A percentile compares a stretch with the other conserved stretches of the same genome.
Conservation (phyloP, 306 rosid species). For the Carpinus fangiana region DNA sequence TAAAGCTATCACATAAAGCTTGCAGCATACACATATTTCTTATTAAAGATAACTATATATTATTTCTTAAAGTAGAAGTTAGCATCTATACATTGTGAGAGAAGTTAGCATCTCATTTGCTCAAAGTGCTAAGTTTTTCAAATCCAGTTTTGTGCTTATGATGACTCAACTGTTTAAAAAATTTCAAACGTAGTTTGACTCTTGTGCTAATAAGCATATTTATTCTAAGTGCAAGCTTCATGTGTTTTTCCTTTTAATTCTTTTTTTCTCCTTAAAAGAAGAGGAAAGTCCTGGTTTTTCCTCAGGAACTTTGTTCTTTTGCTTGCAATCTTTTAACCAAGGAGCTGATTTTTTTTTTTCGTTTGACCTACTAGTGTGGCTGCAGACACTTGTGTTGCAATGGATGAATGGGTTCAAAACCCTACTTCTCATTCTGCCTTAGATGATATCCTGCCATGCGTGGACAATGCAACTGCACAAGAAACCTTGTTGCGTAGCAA, state of each 20-base stretch:
- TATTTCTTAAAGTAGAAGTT: too few species aligned
- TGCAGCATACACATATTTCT: too few species aligned
- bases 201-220: neutral
- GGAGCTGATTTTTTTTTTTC: slow-evolving; percentile 7
- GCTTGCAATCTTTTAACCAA: neutral
- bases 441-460: slow-evolving; percentile 80
- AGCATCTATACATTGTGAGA: too few species aligned
- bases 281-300: neutral
- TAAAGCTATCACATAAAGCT: neutral
- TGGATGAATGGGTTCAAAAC: slow-evolving; percentile 82
- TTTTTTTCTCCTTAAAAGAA: too few species aligned
- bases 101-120: too few species aligned
- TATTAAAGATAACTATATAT: too few species aligned
- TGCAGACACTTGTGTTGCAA: slow-evolving; percentile 76
- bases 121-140: too few species aligned
- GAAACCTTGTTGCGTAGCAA: slow-evolving; percentile 47
- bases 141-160: too few species aligned
- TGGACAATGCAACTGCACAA: slow-evolving; percentile 50
- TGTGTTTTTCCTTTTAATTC: too few species aligned
- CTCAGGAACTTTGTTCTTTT: neutral
- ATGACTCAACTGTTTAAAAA: too few species aligned
- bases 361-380: slow-evolving; percentile 42
- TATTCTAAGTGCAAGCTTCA: too few species aligned
- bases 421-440: slow-evolving; percentile 71
- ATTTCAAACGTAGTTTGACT: neutral